phyloP scores from a whole-genome alignment of 2,329 filamentous ascomycete genomes.

The Cyphellophora europaea region DNA sequence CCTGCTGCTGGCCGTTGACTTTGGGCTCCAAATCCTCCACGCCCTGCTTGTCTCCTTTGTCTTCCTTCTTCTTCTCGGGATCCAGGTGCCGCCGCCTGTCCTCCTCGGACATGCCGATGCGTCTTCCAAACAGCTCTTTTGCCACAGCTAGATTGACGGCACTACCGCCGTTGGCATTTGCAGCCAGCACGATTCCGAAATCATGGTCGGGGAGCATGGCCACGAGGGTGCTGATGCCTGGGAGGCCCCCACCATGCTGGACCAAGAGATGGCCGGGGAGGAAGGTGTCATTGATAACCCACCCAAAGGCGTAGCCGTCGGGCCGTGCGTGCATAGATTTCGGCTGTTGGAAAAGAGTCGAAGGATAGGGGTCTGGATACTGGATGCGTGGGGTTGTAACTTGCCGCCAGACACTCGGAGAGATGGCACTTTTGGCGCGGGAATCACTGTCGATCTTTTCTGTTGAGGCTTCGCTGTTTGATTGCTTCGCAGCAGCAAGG shows the following conservation, averaged over 20 bases:
- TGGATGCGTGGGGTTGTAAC: neutral
- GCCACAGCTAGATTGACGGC: neutral
- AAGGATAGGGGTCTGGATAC: neutral
- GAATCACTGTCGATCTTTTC: neutral
- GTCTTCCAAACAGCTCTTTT: neutral
- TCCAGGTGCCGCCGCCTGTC: neutral
- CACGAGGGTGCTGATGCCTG: neutral
- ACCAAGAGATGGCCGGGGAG: neutral
- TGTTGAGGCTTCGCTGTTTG: too few relatives aligned
- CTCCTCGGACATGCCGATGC: neutral
- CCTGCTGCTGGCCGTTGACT: too few relatives aligned
- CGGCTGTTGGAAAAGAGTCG: neutral
- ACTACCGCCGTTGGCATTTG: neutral
- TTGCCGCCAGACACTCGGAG: neutral
- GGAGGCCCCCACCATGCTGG: neutral
- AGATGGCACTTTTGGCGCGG: neutral
- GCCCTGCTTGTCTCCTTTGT: neutral
- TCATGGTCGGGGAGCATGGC: neutral
- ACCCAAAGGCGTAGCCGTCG: neutral
- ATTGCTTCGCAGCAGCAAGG: slow-evolving; percentile 23
- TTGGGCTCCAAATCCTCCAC: neutral
- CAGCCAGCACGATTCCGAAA: neutral
- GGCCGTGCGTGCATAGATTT: neutral
- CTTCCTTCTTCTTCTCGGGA: neutral
- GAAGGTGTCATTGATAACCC: neutral